Evolutionary conservation across 192 early-diverging fungal species (phyloP).

Genomic region (Linnemannia schmuckeri): DNA sequence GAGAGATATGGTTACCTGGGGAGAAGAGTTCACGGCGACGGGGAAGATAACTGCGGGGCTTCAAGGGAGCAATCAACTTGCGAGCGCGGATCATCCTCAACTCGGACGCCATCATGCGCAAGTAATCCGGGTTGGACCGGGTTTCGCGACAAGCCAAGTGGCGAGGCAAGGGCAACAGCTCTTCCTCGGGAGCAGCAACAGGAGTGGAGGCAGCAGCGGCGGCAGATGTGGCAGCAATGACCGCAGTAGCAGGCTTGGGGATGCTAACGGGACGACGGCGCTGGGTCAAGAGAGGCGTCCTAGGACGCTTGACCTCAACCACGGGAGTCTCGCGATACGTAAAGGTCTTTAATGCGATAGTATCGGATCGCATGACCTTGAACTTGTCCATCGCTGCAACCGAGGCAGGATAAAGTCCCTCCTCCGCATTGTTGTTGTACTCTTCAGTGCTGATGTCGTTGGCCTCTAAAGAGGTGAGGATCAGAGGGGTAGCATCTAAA

Average conservation of each 20-base stretch:
- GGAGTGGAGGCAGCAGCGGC: neutral
- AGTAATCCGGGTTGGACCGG: slow-evolving; percentile 59
- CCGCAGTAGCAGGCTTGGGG: neutral
- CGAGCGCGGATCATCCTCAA: slow-evolving; percentile 66
- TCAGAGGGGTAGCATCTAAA: slow-evolving; percentile 32
- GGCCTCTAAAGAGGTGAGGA: slow-evolving; percentile 24
- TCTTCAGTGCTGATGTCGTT: slow-evolving; percentile 14
- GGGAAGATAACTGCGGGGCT: slow-evolving; percentile 55
- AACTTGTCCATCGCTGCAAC: slow-evolving; percentile 46
- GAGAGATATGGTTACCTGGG: slow-evolving; percentile 14
- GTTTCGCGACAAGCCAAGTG: slow-evolving; percentile 44
- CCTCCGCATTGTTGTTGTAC: neutral
- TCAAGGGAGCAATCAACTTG: slow-evolving; percentile 61
- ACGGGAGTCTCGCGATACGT: slow-evolving; percentile 41
- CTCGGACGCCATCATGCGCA: slow-evolving; percentile 63
- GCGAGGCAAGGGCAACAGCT: slow-evolving; percentile 8
- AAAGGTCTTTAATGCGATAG: slow-evolving; percentile 48
- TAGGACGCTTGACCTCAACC: slow-evolving; percentile 19
- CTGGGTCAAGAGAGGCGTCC: slow-evolving; percentile 10
- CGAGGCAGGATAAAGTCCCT: slow-evolving; percentile 27
- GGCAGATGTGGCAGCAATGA: neutral
- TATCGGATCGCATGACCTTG: slow-evolving; percentile 38
- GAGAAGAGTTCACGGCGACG: slow-evolving; percentile 55
- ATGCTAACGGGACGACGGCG: neutral
- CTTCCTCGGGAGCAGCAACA: slow-evolving; percentile 5